These are phyloP conservation scores for Colletotrichum sp. DNA, from an alignment of 2,329 filamentous ascomycete genomes.

Conservation along the genomic window DNA sequence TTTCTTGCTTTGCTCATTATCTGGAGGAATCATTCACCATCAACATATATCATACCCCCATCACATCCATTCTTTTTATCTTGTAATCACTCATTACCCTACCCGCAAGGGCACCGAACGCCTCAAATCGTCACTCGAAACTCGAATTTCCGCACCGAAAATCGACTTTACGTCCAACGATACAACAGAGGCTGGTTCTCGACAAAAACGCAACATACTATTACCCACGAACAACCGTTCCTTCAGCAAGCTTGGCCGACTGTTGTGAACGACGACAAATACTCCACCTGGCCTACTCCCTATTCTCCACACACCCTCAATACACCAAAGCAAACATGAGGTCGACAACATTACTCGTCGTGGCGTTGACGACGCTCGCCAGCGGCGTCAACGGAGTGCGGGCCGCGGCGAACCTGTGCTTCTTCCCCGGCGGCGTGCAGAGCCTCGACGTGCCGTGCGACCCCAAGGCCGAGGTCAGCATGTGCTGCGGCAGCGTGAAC, in stretches of 20 bases:
- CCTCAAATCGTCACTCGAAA: neutral
- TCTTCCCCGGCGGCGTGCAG: conserved; percentile 17
- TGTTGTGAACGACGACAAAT: neutral
- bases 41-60: neutral
- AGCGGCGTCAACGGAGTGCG: neutral
- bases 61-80: neutral
- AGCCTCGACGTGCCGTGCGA: conserved; percentile 15
- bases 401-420: conserved; percentile 14
- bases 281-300: neutral
- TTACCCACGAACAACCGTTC: neutral
- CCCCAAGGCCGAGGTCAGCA: conserved; percentile 16
- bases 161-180: neutral
- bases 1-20: neutral
- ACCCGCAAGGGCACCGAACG: neutral
- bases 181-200: conserved; percentile 15
- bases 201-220: neutral
- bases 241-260: neutral
- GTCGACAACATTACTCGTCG: neutral
- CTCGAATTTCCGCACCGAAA: neutral
- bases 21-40: neutral
- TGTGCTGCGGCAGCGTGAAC: conserved; percentile 15
- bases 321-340: neutral
- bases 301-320: neutral
- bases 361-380: neutral
- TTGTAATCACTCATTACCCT: neutral